Evolutionary conservation across 345 rosid genomes (phyloP).

Genomic region (Excoecaria agallocha): DNA sequence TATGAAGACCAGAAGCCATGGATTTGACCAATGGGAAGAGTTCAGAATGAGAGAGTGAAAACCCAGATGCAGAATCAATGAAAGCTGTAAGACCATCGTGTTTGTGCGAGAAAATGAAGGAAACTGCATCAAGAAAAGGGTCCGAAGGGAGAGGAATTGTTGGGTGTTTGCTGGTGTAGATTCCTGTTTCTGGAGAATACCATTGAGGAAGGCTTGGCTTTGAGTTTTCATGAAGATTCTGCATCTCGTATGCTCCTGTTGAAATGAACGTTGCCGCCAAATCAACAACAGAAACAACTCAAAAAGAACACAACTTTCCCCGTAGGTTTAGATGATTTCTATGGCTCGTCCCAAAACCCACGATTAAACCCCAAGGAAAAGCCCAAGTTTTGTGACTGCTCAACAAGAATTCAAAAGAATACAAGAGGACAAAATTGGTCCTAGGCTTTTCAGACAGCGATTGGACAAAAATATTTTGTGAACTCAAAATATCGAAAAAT

Average conservation of each 20-base stretch:
- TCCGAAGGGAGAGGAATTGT: slow-evolving; percentile 45
- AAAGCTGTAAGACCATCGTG: slow-evolving; percentile 50
- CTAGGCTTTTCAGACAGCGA: too few species aligned
- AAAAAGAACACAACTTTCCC: too few species aligned
- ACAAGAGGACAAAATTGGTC: too few species aligned
- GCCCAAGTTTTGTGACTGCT: too few species aligned
- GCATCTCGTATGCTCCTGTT: not conserved
- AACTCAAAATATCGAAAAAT: too few species aligned
- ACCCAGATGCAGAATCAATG: slow-evolving; percentile 55
- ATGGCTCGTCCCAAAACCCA: not conserved
- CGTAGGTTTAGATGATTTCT: not conserved
- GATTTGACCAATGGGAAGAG: slow-evolving; percentile 47
- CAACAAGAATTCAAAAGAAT: too few species aligned
- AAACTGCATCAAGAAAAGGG: slow-evolving; percentile 55
- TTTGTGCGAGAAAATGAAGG: slow-evolving; percentile 57
- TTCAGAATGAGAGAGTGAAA: slow-evolving; percentile 54
- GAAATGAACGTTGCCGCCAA: slow-evolving; percentile 8
- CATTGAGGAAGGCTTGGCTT: slow-evolving; percentile 24
- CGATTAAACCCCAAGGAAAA: not conserved
- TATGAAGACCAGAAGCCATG: slow-evolving; percentile 55
- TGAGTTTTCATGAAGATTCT: not conserved
- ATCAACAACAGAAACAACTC: too few species aligned
- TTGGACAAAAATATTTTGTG: too few species aligned
- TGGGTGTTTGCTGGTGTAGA: slow-evolving; percentile 54
- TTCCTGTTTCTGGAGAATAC: slow-evolving; percentile 56